Evolutionary conservation across 164 flowering plant genomes (phyloP).

Genomic region (Cinnamomum chago): DNA sequence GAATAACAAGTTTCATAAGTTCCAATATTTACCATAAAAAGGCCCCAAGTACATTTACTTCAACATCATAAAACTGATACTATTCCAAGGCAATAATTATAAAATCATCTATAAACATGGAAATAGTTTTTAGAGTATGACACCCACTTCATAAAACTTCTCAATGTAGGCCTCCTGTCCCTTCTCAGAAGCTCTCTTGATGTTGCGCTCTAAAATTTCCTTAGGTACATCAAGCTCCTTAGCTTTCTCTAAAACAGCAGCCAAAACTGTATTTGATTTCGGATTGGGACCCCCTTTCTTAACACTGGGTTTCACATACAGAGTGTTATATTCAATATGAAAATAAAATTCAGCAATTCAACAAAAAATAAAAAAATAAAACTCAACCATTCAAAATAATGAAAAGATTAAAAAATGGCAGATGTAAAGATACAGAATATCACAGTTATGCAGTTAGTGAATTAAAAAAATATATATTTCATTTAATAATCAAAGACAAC

Average conservation of each 20-base stretch:
- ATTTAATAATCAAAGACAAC: background rate
- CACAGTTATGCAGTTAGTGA: background rate
- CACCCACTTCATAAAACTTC: slow-evolving; percentile 76
- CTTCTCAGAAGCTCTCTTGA: slow-evolving; percentile 93
- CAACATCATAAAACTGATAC: background rate
- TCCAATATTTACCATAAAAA: background rate
- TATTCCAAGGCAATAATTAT: background rate
- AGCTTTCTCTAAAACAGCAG: slow-evolving; percentile 78
- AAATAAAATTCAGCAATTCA: background rate
- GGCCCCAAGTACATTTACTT: slow-evolving; percentile 1
- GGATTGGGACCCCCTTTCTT: slow-evolving; percentile 89
- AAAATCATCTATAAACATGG: background rate
- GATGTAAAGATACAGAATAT: background rate
- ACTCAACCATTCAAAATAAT: background rate
- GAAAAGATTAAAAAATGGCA: background rate
- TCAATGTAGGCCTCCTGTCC: slow-evolving; percentile 95
- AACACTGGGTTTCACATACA: slow-evolving; percentile 39
- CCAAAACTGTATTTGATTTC: slow-evolving; percentile 61
- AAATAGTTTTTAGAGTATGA: slow-evolving; percentile 1
- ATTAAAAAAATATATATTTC: background rate
- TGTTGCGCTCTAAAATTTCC: slow-evolving; percentile 87
- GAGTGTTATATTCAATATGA: background rate
- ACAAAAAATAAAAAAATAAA: background rate
- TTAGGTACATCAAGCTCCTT: slow-evolving; percentile 96
- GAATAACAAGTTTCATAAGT: slow-evolving; percentile 1